Evolutionary conservation across 148 eudicot genomes (phyloP), one percentile per base, ranked within the genome.

Genomic region (Rhododendron kiyosumense): DNA sequence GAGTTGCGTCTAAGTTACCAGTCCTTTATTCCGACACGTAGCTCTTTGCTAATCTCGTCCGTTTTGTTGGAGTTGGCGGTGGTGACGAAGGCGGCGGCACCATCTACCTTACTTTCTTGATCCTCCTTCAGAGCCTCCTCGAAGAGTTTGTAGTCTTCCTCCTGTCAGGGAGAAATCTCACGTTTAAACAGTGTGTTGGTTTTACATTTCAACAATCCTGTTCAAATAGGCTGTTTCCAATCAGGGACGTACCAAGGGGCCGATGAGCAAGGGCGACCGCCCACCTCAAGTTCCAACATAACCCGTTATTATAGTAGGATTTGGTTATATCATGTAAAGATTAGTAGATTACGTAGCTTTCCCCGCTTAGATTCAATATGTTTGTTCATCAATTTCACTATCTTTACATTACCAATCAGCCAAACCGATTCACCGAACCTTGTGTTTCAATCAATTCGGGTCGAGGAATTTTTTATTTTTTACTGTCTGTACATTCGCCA

Each of bases 11-110:
- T 15, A 54, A 81, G 91, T 82, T 36, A 95, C 98, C 98, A 95
- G 84, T 95, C 94, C 84, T 91, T 94, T 65, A 94, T 90, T 79
- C 95, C 98, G 0, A 95, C 89, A 15, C 90, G 92, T 41, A 90
- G 88, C 76, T 94, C 97, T 76, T 86, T 83, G 52, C 74, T 59
- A 32, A 82, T 88, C 28, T 85, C 83, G 24, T 77, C 54, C n/a
- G 86, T 85, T 79, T 82, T 82, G 28, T 34, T 61, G 22, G 59
- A 59, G 59, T 2, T 51, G 51, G 67, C 36, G 85, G 79, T 14
- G 63, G 11, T n/a, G 75, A 32, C 5, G 54, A 1, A 45, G 26
- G 77, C 63, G 76, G 75, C 18, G 63, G 30, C 79, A 57, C 88
- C 84, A 0, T 85, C 86, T 84, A 89, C 88, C 63, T 59, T 78